These are phyloP conservation scores for Nephelium lappaceum DNA, from an alignment of 345 rosid species.

Conservation along the genomic window DNA sequence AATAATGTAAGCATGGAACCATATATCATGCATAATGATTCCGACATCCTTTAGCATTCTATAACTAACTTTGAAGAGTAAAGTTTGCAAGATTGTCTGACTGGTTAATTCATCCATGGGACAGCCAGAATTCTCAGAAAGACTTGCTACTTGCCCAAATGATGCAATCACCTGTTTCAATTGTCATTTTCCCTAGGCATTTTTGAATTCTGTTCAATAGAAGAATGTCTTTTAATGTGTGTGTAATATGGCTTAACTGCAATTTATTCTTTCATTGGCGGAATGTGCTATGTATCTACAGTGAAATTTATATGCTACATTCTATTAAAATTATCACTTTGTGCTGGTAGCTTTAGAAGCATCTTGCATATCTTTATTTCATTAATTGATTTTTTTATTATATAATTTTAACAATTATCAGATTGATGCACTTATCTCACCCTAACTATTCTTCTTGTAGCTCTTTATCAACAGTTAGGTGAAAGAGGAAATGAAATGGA, in stretches of 20 bases:
- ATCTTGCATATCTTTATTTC: slow-evolving; percentile 2
- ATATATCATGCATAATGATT: no score
- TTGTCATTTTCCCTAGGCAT: not conserved
- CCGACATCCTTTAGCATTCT: not conserved
- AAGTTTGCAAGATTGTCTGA: not conserved
- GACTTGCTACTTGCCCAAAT: not conserved
- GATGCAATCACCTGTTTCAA: not conserved
- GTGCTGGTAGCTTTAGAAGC: not conserved
- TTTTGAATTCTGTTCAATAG: not conserved
- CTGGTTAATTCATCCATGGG: not conserved
- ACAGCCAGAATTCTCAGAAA: not conserved
- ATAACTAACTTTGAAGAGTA: not conserved
- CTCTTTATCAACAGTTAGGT: slow-evolving; percentile 68
- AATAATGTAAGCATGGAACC: no score
- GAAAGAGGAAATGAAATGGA: slow-evolving; percentile 90
- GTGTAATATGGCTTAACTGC: not conserved
- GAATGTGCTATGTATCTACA: not conserved
- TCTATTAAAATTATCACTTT: not conserved
- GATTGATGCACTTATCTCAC: slow-evolving; percentile 7
- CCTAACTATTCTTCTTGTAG: slow-evolving; percentile 38
- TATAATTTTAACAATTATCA: not conserved
- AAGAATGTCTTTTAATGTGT: not conserved
- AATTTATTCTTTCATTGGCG: not conserved
- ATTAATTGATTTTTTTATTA: not conserved
- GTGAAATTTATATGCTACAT: not conserved